A percentile compares a stretch with the other conserved stretches of the same genome.
Evolutionary conservation across 192 early-diverging fungal genomes (phyloP).

Genomic region (Chytriomyces confervae): DNA sequence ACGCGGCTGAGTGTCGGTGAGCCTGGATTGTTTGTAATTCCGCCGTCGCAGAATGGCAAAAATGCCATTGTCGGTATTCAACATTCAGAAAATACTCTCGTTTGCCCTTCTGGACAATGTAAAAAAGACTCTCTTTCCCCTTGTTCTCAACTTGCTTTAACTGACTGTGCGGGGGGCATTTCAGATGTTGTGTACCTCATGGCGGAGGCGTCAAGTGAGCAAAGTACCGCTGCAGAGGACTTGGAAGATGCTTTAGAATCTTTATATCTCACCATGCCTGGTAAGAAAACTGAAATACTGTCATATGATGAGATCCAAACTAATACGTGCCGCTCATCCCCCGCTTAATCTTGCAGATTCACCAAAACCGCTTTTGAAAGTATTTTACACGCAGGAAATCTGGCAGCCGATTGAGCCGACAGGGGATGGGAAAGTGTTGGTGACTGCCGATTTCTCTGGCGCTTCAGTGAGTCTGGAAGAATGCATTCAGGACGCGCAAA

Average conservation of each 20-base stretch:
- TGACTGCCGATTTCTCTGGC: background rate
- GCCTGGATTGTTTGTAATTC: slow-evolving; percentile 27
- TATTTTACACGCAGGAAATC: background rate
- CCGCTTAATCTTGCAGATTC: background rate
- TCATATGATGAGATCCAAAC: too few species aligned
- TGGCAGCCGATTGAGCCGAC: background rate
- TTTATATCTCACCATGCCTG: background rate
- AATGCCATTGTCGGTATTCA: slow-evolving; percentile 21
- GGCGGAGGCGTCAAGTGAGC: background rate
- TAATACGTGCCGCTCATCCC: too few species aligned
- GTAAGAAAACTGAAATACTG: background rate
- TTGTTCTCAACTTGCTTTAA: background rate
- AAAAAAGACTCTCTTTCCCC: background rate
- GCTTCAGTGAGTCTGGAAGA: background rate
- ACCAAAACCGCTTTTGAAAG: background rate
- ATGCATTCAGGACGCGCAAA: background rate
- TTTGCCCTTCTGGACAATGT: slow-evolving; percentile 30
- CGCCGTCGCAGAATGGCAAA: background rate
- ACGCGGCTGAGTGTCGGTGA: slow-evolving; percentile 6
- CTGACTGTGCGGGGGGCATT: background rate
- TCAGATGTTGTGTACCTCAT: background rate
- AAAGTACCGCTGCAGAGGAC: background rate
- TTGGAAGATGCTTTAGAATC: background rate
- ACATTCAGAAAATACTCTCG: slow-evolving; percentile 24
- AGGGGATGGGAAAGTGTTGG: background rate